phyloP scores from a whole-genome alignment of 2,329 filamentous ascomycete genomes.

The Thielaviopsis euricoi region DNA sequence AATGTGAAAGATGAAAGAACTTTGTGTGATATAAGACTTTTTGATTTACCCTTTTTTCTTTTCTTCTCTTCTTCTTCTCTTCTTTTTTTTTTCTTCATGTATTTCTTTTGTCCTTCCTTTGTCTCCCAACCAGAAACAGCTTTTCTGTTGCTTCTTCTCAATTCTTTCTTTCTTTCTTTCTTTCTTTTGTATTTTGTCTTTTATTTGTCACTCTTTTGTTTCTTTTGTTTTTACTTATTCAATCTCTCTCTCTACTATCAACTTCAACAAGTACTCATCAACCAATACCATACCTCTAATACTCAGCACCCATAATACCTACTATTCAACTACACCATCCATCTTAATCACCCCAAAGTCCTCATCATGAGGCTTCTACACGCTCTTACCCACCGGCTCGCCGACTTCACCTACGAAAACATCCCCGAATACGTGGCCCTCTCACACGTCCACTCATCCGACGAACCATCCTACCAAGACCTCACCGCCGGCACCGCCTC shows the following conservation, averaged over 20 bases:
- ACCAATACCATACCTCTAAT: too few relatives aligned
- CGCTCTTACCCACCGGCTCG: constrained; percentile 5
- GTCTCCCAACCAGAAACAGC: too few relatives aligned
- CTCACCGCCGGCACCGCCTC: constrained; percentile 11
- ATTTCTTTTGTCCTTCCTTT: not conserved
- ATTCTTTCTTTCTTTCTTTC: not conserved
- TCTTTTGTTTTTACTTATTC: too few relatives aligned
- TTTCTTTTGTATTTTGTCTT: not conserved
- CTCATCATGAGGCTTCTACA: constrained; percentile 10
- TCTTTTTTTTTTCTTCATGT: not conserved
- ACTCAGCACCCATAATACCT: too few relatives aligned
- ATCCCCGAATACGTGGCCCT: constrained; percentile 18
- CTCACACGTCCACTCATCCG: constrained; percentile 19
- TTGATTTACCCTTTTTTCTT: not conserved
- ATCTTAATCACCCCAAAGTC: too few relatives aligned
- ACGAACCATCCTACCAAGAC: constrained; percentile 17
- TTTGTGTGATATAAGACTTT: not conserved
- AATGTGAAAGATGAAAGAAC: too few relatives aligned
- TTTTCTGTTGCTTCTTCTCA: not conserved
- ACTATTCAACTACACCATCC: too few relatives aligned
- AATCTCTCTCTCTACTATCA: too few relatives aligned
- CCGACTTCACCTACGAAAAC: constrained; percentile 6
- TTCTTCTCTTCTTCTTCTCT: not conserved
- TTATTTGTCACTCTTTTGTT: not conserved
- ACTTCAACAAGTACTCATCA: too few relatives aligned